These are phyloP conservation scores for Neurospora hispaniola DNA, from an alignment of 495 filamentous ascomycete species.

Conservation along the genomic window DNA sequence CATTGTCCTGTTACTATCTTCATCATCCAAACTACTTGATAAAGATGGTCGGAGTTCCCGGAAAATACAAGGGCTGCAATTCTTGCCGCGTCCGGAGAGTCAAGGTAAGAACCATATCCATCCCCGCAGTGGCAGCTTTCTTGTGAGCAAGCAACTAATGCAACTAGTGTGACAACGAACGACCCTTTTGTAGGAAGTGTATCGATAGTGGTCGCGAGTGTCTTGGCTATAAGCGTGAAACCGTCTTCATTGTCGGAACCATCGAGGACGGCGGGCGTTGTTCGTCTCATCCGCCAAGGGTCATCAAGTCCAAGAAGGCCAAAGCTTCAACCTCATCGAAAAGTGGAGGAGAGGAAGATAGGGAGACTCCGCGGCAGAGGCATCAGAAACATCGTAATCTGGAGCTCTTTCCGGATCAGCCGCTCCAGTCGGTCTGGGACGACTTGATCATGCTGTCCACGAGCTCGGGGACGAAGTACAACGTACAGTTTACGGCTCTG, in stretches of 20 bases:
- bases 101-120: slow-evolving; percentile 14
- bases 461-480: slow-evolving; percentile 11
- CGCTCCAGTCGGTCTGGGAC: slow-evolving; percentile 33
- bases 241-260: slow-evolving; percentile 39
- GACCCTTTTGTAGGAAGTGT: slow-evolving; percentile 53
- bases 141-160: slow-evolving; percentile 1
- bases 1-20: neutral
- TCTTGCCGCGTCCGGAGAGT: slow-evolving; percentile 33
- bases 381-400: neutral
- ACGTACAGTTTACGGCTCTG: slow-evolving; percentile 28
- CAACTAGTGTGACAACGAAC: slow-evolving; percentile 45
- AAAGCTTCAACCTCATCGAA: slow-evolving; percentile 9
- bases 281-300: slow-evolving; percentile 36
- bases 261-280: slow-evolving; percentile 34
- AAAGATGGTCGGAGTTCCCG: slow-evolving; percentile 29
- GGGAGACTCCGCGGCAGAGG: neutral
- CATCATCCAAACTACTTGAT: neutral
- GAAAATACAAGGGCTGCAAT: slow-evolving; percentile 39
- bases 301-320: slow-evolving; percentile 21
- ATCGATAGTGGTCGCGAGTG: slow-evolving; percentile 52
- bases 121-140: neutral
- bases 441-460: slow-evolving; percentile 24
- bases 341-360: neutral
- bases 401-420: slow-evolving; percentile 20
- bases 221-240: slow-evolving; percentile 48